Base-by-base conservation (phyloP, 169 alveolate species). In the Eimeria acervulina region DNA sequence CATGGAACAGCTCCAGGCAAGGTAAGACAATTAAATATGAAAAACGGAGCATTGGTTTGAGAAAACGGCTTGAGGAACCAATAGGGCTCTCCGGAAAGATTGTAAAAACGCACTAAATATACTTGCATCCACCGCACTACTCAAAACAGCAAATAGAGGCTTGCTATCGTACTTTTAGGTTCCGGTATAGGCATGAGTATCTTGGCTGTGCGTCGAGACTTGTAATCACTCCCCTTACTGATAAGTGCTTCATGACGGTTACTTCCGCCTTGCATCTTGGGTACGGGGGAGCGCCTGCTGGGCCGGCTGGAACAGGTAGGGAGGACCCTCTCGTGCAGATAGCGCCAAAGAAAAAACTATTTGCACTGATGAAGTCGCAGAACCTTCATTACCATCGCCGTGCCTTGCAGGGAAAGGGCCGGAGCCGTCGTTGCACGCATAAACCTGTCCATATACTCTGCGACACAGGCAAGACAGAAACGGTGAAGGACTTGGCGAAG, bases 211-310 rank as follows among this genome's bases (percentile, higher is more conserved):
- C 99, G 2, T 98, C 99, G 74, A 97, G 99, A 95, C 97, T 99
- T 95, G 99, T 99, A 38, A 98, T 98, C 90, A 99, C 99, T 68
- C 99, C 99, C 13, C 96, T 99, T 92, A 99, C 99, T 47, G 99
- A 99, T 96, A 98, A 99, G 97, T 99, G 99, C 93, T 99, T 98
- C 96, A 97, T 98, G 94, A 98, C 99, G 70, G 96, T 99, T 66
- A 98, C 99, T 36, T 98, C 98, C 95, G 99, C 99, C 28, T 96
- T 99, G 61, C 98, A 98, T 93, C 95, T 98, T 40, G 98, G 98
- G 66, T 98, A 98, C 95, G 99, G 99, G 15, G 99, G 99, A 7
- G 99, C 99, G 13, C 99, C 99, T 26, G 98, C 98, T 19, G 99
- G 99, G 31, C 99, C 99, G 8, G 99, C 99, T 2, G 99, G 99